These are phyloP conservation scores for Dryadomyces quercus-mongolicae DNA, from an alignment of 2,329 filamentous ascomycete genomes.

Conservation along the genomic window DNA sequence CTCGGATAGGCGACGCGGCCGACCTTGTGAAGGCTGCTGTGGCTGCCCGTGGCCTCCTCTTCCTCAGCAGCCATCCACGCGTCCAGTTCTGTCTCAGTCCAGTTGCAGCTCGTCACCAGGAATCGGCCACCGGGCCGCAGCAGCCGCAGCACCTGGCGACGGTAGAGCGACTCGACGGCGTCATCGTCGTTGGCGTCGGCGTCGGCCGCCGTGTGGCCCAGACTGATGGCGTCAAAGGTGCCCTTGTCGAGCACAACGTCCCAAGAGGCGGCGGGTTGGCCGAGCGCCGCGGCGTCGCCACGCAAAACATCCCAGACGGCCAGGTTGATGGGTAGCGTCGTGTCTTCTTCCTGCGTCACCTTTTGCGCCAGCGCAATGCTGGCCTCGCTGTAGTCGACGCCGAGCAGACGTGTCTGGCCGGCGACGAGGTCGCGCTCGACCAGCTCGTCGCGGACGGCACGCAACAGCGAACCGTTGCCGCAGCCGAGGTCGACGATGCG, in stretches of 20 bases:
- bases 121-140: slow-evolving; percentile 62
- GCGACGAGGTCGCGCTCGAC: slow-evolving; percentile 26
- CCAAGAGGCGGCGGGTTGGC: slow-evolving; percentile 41
- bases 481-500: slow-evolving; percentile 78
- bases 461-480: slow-evolving; percentile 87
- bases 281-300: slow-evolving; percentile 20
- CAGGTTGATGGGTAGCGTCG: slow-evolving; percentile 25
- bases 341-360: slow-evolving; percentile 28
- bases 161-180: slow-evolving; percentile 63
- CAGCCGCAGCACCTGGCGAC: slow-evolving; percentile 52
- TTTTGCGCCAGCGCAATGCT: slow-evolving; percentile 63
- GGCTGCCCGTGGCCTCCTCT: slow-evolving; percentile 5
- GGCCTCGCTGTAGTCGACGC: slow-evolving; percentile 73
- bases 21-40: slow-evolving; percentile 40
- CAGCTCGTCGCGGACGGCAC: slow-evolving; percentile 52
- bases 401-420: slow-evolving; percentile 60
- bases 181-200: background rate
- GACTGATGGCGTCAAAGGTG: slow-evolving; percentile 87
- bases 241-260: slow-evolving; percentile 96
- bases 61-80: slow-evolving; percentile 56
- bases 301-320: slow-evolving; percentile 52
- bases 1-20: slow-evolving; percentile 68
- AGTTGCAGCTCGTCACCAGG: slow-evolving; percentile 92
- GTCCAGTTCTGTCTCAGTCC: slow-evolving; percentile 80
- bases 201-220: slow-evolving; percentile 34